A percentile compares a stretch with the other conserved stretches of the same genome.
phyloP scores from a whole-genome alignment of 2,329 filamentous ascomycete genomes.

The Epicoccum nigrum region DNA sequence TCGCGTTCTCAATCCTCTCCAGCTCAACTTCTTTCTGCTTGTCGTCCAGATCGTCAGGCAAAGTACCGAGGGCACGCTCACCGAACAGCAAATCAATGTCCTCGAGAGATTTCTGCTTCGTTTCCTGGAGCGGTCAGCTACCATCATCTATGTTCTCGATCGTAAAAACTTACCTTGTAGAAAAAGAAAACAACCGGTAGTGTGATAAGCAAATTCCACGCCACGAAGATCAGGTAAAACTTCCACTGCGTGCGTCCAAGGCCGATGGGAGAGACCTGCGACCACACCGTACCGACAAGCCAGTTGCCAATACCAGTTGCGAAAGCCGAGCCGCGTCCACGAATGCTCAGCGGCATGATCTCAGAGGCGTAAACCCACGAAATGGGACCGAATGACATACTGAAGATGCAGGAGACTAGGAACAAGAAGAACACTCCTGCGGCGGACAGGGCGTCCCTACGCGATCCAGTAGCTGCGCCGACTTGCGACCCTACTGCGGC shows the following conservation, averaged over 20 bases:
- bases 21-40: conserved; percentile 33
- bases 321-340: conserved; percentile 64
- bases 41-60: conserved; percentile 53
- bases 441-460: conserved; percentile 57
- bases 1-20: conserved; percentile 29
- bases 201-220: conserved; percentile 55
- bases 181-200: conserved; percentile 57
- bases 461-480: conserved; percentile 35
- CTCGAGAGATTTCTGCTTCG: conserved; percentile 57
- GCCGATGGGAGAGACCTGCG: conserved; percentile 63
- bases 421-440: conserved; percentile 72
- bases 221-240: conserved; percentile 65
- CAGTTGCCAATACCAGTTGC: conserved; percentile 65
- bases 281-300: conserved; percentile 65
- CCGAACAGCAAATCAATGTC: conserved; percentile 66
- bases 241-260: conserved; percentile 57
- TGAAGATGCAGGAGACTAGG: conserved; percentile 47
- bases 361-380: conserved; percentile 71
- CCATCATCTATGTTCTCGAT: rapidly evolving
- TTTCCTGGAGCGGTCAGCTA: conserved; percentile 34
- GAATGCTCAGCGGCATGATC: conserved; percentile 68
- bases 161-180: conserved; percentile 49
- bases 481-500: conserved; percentile 57
- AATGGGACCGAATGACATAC: conserved; percentile 43
- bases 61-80: conserved; percentile 55